Conservation (phyloP, 163 green algal species). For the Chlorella variabilis region DNA sequence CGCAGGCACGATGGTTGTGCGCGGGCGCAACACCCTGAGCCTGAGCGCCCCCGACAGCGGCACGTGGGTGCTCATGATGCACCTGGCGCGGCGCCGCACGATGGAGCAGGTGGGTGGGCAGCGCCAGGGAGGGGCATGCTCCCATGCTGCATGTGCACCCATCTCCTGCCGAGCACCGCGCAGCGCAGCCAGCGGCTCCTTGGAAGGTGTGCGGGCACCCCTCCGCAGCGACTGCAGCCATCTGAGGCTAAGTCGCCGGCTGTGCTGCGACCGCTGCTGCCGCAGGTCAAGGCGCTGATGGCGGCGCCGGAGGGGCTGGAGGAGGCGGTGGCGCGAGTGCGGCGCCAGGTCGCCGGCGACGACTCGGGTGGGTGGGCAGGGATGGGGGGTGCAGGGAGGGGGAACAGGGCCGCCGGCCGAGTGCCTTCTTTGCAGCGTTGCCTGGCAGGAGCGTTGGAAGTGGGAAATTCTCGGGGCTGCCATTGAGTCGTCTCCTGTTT, state of each 20-base stretch:
- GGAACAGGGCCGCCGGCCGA: too few species aligned
- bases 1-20: slow-evolving; percentile 27
- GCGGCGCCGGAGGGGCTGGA: slow-evolving; percentile 52
- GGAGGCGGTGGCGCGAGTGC: slow-evolving; percentile 61
- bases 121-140: too few species aligned
- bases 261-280: not conserved
- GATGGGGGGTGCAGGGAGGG: too few species aligned
- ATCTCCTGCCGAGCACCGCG: too few species aligned
- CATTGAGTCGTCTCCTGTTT: too few species aligned
- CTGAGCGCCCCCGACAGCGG: slow-evolving; percentile 45
- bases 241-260: too few species aligned
- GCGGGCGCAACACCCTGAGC: slow-evolving; percentile 44
- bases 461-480: too few species aligned
- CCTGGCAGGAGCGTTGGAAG: too few species aligned
- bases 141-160: not conserved
- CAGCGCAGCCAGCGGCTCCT: too few species aligned
- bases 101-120: slow-evolving; percentile 53
- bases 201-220: too few species aligned
- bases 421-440: too few species aligned
- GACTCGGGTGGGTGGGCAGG: slow-evolving; percentile 25
- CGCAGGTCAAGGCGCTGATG: slow-evolving; percentile 67
- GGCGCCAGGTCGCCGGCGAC: slow-evolving; percentile 54
- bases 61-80: slow-evolving; percentile 54
- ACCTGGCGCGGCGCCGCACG: slow-evolving; percentile 46
- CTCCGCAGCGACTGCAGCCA: too few species aligned